These are phyloP conservation scores for Candida pini DNA, from an alignment of 805 yeast genomes.

Conservation along the genomic window DNA sequence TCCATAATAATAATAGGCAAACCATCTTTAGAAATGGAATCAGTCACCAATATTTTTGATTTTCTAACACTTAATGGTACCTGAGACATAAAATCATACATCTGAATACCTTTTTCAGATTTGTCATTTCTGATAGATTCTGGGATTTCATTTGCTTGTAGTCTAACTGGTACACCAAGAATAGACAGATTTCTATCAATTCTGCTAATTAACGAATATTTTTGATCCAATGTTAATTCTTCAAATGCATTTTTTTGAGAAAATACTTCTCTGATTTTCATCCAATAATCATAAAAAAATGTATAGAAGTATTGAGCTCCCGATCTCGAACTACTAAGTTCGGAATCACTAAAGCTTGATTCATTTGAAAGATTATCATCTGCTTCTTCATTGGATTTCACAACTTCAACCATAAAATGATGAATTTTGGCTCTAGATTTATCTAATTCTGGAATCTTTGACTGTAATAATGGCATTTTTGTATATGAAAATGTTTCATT, in stretches of 20 bases:
- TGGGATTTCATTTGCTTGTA: conserved; percentile 52
- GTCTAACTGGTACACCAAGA: conserved; percentile 56
- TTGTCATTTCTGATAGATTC: conserved; percentile 43
- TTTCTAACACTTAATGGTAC: conserved; percentile 51
- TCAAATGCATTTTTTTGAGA: conserved; percentile 10
- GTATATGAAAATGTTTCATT: conserved; percentile 66
- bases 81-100: conserved; percentile 71
- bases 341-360: conserved; percentile 10
- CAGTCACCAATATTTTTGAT: conserved; percentile 45
- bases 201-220: conserved; percentile 27
- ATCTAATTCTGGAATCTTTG: conserved; percentile 36
- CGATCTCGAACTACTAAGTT: conserved; percentile 24
- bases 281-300: conserved; percentile 46
- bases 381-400: no score
- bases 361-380: conserved; percentile 8
- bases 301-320: conserved; percentile 37
- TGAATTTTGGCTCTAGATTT: conserved; percentile 35
- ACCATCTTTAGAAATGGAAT: conserved; percentile 68
- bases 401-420: conserved; percentile 33
- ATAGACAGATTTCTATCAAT: conserved; percentile 43
- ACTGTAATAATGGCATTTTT: conserved; percentile 50
- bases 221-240: conserved; percentile 12
- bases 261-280: conserved; percentile 20
- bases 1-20: conserved; percentile 59
- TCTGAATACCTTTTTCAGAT: conserved; percentile 41